Evolutionary conservation across 148 eudicot species (phyloP).

Genomic region (Arctostaphylos glauca): DNA sequence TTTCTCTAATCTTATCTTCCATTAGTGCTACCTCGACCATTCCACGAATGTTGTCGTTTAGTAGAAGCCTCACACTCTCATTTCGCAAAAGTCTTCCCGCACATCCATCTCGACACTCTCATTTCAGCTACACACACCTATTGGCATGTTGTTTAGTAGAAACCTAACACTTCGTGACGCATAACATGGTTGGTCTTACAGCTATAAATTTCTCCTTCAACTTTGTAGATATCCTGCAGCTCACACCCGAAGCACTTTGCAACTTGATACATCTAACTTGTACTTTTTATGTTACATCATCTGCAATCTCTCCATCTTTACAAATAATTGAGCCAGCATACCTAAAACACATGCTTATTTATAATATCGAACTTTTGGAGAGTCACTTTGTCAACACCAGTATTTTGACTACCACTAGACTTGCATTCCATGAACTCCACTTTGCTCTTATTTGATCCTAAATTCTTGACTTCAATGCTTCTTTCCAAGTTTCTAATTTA

Average conservation of each 20-base stretch:
- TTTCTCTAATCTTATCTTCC: too few relatives aligned
- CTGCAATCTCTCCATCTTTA: neutral
- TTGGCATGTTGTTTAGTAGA: neutral
- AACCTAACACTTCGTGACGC: neutral
- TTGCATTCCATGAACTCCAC: too few relatives aligned
- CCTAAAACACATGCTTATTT: neutral
- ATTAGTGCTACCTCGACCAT: too few relatives aligned
- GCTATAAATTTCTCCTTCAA: neutral
- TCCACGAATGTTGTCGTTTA: neutral
- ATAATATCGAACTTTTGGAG: neutral
- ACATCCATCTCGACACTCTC: neutral
- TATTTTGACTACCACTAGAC: too few relatives aligned
- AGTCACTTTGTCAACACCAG: too few relatives aligned
- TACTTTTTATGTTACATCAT: neutral
- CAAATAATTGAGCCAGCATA: neutral
- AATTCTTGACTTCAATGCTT: neutral
- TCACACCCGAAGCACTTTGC: neutral
- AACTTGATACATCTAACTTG: neutral
- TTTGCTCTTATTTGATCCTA: neutral
- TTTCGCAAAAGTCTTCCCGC: neutral
- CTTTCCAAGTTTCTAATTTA: too few relatives aligned
- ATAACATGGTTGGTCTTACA: neutral
- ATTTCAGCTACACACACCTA: neutral
- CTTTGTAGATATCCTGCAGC: neutral
- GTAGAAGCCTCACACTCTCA: too few relatives aligned